A percentile compares a stretch with the other conserved stretches of the same genome.
Evolutionary conservation across 2,329 filamentous ascomycete genomes (phyloP).

Genomic region (Aspergillus viridinutans): DNA sequence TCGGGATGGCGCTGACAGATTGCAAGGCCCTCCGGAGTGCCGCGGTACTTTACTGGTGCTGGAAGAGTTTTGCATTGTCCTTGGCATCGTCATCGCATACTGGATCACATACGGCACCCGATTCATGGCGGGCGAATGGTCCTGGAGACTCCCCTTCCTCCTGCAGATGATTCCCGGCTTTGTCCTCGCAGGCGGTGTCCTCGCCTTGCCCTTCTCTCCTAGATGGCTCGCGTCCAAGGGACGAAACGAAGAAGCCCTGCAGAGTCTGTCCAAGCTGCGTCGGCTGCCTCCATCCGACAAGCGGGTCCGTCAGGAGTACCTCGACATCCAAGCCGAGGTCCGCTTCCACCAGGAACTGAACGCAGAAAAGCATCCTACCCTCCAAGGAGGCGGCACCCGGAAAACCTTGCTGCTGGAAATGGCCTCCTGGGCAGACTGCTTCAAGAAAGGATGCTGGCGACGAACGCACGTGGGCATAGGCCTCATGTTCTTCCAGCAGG

Average conservation of each 20-base stretch:
- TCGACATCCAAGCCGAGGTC: constrained; percentile 51
- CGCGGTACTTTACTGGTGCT: constrained; percentile 44
- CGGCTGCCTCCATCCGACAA: constrained; percentile 46
- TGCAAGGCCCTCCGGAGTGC: constrained; percentile 41
- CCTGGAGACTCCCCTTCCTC: constrained; percentile 47
- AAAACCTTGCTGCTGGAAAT: constrained; percentile 46
- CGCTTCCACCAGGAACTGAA: constrained; percentile 48
- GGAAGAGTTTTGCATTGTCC: constrained; percentile 41
- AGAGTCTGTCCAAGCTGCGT: constrained; percentile 48
- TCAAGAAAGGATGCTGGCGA: constrained; percentile 47
- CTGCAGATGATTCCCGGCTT: constrained; percentile 44
- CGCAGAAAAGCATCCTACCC: constrained; percentile 35
- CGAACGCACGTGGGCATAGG: constrained; percentile 50
- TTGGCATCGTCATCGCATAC: constrained; percentile 40
- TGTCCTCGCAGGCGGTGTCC: constrained; percentile 33
- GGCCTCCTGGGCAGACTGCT: constrained; percentile 48
- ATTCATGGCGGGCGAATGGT: constrained; percentile 44
- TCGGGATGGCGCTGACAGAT: background rate
- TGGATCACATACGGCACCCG: constrained; percentile 43
- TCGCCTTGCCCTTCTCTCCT: constrained; percentile 53
- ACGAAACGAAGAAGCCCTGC: constrained; percentile 47
- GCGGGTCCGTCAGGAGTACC: constrained; percentile 49
- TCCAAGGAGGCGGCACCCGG: constrained; percentile 30
- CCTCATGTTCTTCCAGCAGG: constrained; percentile 57
- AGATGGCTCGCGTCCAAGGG: constrained; percentile 50